Conservation (phyloP, 2,329 filamentous ascomycete genomes). For the Diaporthe batatas region DNA sequence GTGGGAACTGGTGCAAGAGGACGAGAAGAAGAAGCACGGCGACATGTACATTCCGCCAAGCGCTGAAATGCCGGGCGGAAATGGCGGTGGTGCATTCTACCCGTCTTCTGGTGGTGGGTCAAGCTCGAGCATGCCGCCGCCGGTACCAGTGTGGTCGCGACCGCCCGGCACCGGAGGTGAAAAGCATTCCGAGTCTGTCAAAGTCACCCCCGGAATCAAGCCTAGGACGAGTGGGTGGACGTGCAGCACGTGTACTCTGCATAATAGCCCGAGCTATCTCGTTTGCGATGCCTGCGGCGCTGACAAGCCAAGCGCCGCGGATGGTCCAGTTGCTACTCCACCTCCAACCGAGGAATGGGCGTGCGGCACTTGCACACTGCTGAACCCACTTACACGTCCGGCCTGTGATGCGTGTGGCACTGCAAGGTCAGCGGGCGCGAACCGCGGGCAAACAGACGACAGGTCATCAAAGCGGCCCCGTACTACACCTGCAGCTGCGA, state of each 20-base stretch:
- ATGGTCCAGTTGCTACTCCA: slow-evolving; percentile 25
- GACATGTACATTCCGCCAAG: slow-evolving; percentile 64
- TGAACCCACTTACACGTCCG: slow-evolving; percentile 63
- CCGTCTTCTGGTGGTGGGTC: slow-evolving; percentile 40
- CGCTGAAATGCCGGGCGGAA: slow-evolving; percentile 64
- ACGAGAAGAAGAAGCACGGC: slow-evolving; percentile 71
- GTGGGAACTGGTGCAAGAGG: slow-evolving; percentile 88
- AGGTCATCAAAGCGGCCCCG: slow-evolving; percentile 39
- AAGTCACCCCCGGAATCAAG: background rate
- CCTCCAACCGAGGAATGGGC: slow-evolving; percentile 57
- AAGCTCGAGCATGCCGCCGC: slow-evolving; percentile 45
- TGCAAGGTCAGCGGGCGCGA: slow-evolving; percentile 53
- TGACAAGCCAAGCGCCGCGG: slow-evolving; percentile 53
- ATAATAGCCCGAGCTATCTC: slow-evolving; percentile 64
- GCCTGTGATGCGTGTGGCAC: slow-evolving; percentile 70
- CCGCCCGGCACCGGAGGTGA: slow-evolving; percentile 9
- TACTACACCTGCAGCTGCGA: slow-evolving; percentile 28
- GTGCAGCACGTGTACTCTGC: slow-evolving; percentile 69
- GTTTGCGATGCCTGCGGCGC: slow-evolving; percentile 70
- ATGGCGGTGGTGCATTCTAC: slow-evolving; percentile 53
- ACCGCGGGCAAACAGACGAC: slow-evolving; percentile 36
- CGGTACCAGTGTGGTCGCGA: slow-evolving; percentile 39
- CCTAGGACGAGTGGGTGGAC: slow-evolving; percentile 58
- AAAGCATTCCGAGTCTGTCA: background rate
- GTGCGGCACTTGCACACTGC: slow-evolving; percentile 69